Conservation (phyloP, 2,329 filamentous ascomycete genomes). For the Scopulariopsis brevicaulis region DNA sequence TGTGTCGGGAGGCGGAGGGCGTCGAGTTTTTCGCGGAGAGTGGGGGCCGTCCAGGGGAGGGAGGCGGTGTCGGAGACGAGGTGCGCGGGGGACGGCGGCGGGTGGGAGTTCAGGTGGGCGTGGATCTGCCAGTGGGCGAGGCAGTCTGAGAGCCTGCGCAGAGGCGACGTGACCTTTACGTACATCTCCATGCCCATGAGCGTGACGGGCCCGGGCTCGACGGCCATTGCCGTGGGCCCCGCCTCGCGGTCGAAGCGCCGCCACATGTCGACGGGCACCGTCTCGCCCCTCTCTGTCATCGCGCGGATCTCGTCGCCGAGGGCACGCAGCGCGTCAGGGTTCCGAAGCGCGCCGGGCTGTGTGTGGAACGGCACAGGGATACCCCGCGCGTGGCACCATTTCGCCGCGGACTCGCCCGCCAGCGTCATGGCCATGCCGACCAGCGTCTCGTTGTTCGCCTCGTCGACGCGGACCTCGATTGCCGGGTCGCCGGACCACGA, state of each 20-base stretch:
- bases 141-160: conserved; percentile 54
- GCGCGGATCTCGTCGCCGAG: conserved; percentile 19
- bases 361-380: conserved; percentile 50
- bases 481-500: conserved; percentile 34
- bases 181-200: conserved; percentile 49
- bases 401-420: conserved; percentile 48
- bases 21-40: conserved; percentile 33
- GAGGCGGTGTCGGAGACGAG: conserved; percentile 9
- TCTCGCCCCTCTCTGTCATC: conserved; percentile 11
- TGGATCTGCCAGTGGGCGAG: conserved; percentile 58
- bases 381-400: conserved; percentile 44
- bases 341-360: conserved; percentile 17
- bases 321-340: neutral
- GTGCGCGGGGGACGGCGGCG: neutral
- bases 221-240: conserved; percentile 40
- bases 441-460: conserved; percentile 18
- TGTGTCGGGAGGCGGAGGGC: conserved; percentile 41
- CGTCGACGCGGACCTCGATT: conserved; percentile 24
- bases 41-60: conserved; percentile 31
- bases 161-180: conserved; percentile 51
- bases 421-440: conserved; percentile 42
- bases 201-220: conserved; percentile 41
- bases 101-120: conserved; percentile 15
- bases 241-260: conserved; percentile 21
- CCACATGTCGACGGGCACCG: conserved; percentile 16